Percentiles rank a stretch among this genome's conserved stretches.
Conservation (phyloP, 176 grass and related monocot genomes). For the Ananas comosus region DNA sequence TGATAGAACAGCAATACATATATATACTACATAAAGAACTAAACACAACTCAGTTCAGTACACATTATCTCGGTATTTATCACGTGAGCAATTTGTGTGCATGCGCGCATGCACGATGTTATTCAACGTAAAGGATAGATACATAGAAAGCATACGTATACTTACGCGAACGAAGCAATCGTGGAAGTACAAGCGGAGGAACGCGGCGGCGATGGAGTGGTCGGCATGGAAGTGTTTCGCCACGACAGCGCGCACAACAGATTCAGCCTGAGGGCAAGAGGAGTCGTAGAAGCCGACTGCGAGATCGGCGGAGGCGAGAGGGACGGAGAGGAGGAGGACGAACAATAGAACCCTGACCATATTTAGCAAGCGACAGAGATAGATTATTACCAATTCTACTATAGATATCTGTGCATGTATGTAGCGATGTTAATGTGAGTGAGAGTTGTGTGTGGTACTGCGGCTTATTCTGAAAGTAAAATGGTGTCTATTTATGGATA, state of each 20-base stretch:
- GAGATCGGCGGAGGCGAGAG: slow-evolving; percentile 7
- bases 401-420: too few relatives aligned
- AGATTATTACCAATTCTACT: too few relatives aligned
- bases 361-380: too few relatives aligned
- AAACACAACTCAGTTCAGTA: neutral
- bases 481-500: too few relatives aligned
- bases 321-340: neutral
- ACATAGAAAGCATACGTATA: neutral
- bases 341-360: too few relatives aligned
- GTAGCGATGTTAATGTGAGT: too few relatives aligned
- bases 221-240: slow-evolving; percentile 22
- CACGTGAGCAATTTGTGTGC: neutral
- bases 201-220: slow-evolving; percentile 5
- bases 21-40: neutral
- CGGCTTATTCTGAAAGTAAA: too few relatives aligned
- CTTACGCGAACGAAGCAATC: slow-evolving; percentile 41
- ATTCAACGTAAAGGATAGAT: neutral
- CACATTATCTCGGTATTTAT: neutral
- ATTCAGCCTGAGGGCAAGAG: slow-evolving; percentile 34
- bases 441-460: too few relatives aligned
- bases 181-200: slow-evolving; percentile 33
- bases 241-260: slow-evolving; percentile 21
- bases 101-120: neutral
- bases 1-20: neutral
- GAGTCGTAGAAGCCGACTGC: slow-evolving; percentile 30